phyloP scores from a whole-genome alignment of 108 stramenopile genomes.

The Fragilariopsis cylindrus region DNA sequence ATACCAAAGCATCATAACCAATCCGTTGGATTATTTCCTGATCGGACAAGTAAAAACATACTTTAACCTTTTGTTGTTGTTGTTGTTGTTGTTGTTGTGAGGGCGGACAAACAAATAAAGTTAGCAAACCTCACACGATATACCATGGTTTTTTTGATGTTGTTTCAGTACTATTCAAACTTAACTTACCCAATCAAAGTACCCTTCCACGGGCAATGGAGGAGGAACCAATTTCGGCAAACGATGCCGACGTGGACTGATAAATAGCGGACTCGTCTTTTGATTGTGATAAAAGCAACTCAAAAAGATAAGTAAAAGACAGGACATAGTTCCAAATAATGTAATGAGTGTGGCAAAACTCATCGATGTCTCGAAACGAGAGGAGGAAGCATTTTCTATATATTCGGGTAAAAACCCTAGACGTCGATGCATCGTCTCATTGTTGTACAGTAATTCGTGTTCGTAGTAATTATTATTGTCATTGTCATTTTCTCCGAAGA shows the following conservation, averaged over 20 bases:
- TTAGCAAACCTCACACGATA: neutral
- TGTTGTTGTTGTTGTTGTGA: neutral
- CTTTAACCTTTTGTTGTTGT: conserved; percentile 41
- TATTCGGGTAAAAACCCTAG: conserved; percentile 75
- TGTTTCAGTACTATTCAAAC: neutral
- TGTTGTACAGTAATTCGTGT: neutral
- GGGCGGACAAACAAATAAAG: neutral
- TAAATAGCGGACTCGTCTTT: conserved; percentile 83
- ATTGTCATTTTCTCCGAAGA: neutral
- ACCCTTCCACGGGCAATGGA: conserved; percentile 79
- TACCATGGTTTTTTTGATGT: neutral
- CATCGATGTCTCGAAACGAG: conserved; percentile 66
- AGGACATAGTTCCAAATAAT: conserved; percentile 63
- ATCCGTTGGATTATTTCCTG: conserved; percentile 91
- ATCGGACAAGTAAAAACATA: conserved; percentile 80
- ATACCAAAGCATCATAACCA: conserved; percentile 87
- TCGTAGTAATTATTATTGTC: neutral
- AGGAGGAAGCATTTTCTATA: conserved; percentile 56
- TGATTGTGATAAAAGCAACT: conserved; percentile 89
- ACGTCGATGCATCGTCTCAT: conserved; percentile 50
- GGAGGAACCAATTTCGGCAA: conserved; percentile 84
- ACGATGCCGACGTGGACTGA: conserved; percentile 81
- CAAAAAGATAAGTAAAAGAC: conserved; percentile 69
- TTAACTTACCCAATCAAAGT: conserved; percentile 60
- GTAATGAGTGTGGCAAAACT: conserved; percentile 74